These are phyloP conservation scores for Cubamyces lactineus DNA, from an alignment of 768 basidiomycete species.

Conservation along the genomic window DNA sequence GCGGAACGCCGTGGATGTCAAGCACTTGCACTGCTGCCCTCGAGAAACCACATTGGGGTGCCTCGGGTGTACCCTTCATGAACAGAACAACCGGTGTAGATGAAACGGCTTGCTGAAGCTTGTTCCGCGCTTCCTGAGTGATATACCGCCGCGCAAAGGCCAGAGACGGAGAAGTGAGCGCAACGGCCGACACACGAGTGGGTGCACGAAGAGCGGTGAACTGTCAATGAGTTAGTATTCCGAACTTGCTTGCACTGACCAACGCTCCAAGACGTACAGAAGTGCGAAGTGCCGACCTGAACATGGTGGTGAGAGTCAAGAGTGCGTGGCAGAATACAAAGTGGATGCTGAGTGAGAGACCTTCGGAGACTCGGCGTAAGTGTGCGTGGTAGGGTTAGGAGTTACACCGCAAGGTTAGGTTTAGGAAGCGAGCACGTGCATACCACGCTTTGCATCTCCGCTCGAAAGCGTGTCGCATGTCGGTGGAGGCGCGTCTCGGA, in stretches of 20 bases:
- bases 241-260: too few species aligned
- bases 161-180: constrained; percentile 28
- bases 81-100: constrained; percentile 88
- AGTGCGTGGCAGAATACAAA: constrained; percentile 11
- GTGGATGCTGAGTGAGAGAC: constrained; percentile 22
- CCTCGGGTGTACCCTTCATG: constrained; percentile 93
- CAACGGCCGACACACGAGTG: constrained; percentile 17
- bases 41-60: constrained; percentile 95
- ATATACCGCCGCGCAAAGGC: constrained; percentile 51
- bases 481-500: constrained; percentile 25
- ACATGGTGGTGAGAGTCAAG: constrained; percentile 40
- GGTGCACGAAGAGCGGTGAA: constrained; percentile 23
- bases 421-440: constrained; percentile 16
- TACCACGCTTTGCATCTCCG: constrained; percentile 35
- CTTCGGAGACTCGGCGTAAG: constrained; percentile 9
- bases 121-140: constrained; percentile 60
- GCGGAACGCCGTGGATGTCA: constrained; percentile 78
- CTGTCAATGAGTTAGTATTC: not conserved
- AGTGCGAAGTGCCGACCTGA: constrained; percentile 48
- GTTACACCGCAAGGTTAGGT: constrained; percentile 10
- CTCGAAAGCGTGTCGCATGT: constrained; percentile 33
- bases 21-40: constrained; percentile 91
- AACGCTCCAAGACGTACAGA: constrained; percentile 41
- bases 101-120: constrained; percentile 75
- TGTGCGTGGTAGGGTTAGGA: constrained; percentile 16